phyloP scores from a whole-genome alignment of 305 asterid species.

The Fraxinus baroniana region DNA sequence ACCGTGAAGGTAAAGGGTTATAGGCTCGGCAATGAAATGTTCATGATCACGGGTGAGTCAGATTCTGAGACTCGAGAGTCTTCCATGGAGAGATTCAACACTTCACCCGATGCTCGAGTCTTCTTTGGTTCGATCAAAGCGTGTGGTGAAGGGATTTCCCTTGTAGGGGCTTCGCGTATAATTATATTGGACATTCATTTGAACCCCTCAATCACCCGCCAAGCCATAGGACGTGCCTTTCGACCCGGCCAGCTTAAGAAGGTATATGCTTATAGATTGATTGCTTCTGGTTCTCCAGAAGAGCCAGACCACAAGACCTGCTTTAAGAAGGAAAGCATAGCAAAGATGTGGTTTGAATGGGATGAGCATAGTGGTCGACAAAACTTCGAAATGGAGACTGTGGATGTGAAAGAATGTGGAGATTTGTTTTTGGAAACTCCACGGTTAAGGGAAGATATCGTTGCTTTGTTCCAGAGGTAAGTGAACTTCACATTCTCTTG shows the following conservation, averaged over 20 bases:
- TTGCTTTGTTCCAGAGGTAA: constrained; percentile 7
- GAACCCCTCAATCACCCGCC: constrained; percentile 33
- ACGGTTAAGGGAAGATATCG: constrained; percentile 18
- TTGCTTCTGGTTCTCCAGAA: constrained; percentile 32
- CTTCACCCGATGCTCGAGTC: constrained; percentile 25
- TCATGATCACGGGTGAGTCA: constrained; percentile 28
- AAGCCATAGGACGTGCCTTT: constrained; percentile 35
- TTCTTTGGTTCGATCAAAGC: constrained; percentile 39
- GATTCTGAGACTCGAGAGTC: constrained; percentile 26
- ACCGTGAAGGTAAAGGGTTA: constrained; percentile 22
- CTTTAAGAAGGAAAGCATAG: constrained; percentile 29
- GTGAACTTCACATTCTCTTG: not conserved
- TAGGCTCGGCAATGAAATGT: constrained; percentile 25
- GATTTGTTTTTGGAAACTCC: constrained; percentile 29
- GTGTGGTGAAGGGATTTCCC: constrained; percentile 40
- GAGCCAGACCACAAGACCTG: constrained; percentile 30
- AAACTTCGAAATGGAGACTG: constrained; percentile 26
- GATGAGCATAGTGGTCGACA: constrained; percentile 15
- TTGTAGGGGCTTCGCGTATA: constrained; percentile 33
- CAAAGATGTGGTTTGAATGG: constrained; percentile 42
- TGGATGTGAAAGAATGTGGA: constrained; percentile 18
- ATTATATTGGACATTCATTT: constrained; percentile 30
- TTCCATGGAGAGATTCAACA: constrained; percentile 33
- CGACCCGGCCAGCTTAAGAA: constrained; percentile 28
- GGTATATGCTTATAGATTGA: constrained; percentile 26